Base-by-base conservation (phyloP, 2,329 filamentous ascomycete species). In the Diaporthe batatas region DNA sequence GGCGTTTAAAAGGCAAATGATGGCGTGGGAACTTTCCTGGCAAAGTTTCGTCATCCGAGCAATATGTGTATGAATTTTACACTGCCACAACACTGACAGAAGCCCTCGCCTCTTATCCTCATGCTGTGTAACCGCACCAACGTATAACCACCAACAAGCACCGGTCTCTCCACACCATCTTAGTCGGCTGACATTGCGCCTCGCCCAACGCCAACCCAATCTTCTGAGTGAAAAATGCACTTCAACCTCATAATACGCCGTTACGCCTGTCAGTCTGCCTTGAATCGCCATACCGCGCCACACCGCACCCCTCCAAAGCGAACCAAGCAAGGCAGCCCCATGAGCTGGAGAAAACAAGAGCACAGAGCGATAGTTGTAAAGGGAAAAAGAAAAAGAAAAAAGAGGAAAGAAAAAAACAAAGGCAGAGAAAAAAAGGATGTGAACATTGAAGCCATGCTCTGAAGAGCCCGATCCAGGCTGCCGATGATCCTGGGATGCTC, bases 101-200 rank as follows among this genome's bases (percentile, higher is more conserved):
- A 36, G 62, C 44, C 44, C 59, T 51, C 62, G 23, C 44, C 44
- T 36, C 44, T 65, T 51, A 21, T 36, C n/a, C n/a, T 65, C 16
- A 65, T 51, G 62, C 29, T 51, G 62, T 65, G 62, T 65, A 65
- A 65, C 62, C 62, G 51, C 44, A 65, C 59, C 44, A 36, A 65
- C 59, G 59, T 65, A 65, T 65, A 3, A 16, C 59, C 29, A 39
- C 62, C 44, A 65, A 65, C 62, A 34, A 36, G 36, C 44, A 16
- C n/a, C 42, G 8, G 7, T 16, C 44, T 42, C 44, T 23, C 21
- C 62, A 51, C 44, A 51, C 44, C 62, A 65, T 47, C 3, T 1
- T 32, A 36, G 23, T 64, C 25, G 18, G 16, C 21, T 23, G 29
- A 51, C 6, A 21, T 32, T 65, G 62, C 62, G 62, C 62, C 62